A percentile compares a stretch with the other conserved stretches of the same genome.
phyloP scores from a whole-genome alignment of 176 grass and related monocot genomes.

The Eremochloa ophiuroides region DNA sequence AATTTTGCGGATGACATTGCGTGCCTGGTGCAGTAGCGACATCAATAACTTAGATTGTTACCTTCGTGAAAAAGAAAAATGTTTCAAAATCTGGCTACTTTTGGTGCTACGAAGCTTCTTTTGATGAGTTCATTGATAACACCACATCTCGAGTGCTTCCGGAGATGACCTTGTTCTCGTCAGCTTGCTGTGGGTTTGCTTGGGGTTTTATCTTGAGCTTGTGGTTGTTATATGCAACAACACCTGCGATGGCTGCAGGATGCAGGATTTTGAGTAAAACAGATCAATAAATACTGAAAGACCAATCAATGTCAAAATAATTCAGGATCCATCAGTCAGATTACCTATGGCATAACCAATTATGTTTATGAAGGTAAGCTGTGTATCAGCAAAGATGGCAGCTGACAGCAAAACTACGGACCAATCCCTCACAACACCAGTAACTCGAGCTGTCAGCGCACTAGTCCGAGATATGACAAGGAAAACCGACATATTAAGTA shows the following conservation, averaged over 20 bases:
- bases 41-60: slow-evolving; percentile 10
- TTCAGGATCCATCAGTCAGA: slow-evolving; percentile 15
- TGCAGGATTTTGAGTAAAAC: background rate
- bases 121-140: slow-evolving; percentile 42
- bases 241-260: slow-evolving; percentile 87
- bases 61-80: slow-evolving; percentile 17
- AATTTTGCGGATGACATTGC: background rate
- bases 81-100: slow-evolving; percentile 8
- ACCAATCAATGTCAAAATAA: background rate
- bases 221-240: slow-evolving; percentile 90
- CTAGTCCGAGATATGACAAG: slow-evolving; percentile 96
- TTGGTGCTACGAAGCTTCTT: slow-evolving; percentile 40
- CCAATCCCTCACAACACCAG: slow-evolving; percentile 98
- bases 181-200: slow-evolving; percentile 38
- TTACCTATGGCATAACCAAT: slow-evolving; percentile 98
- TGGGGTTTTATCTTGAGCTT: slow-evolving; percentile 63
- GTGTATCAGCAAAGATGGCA: slow-evolving; percentile 90
- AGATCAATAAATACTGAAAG: background rate
- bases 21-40: background rate
- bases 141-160: slow-evolving; percentile 44
- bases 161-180: slow-evolving; percentile 22
- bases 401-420: slow-evolving; percentile 84
- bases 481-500: slow-evolving; percentile 96
- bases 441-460: slow-evolving; percentile 91
- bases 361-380: slow-evolving; percentile 88